Evolutionary conservation across 176 grass and related monocot genomes (phyloP).

Genomic region (Oryza meridionalis): DNA sequence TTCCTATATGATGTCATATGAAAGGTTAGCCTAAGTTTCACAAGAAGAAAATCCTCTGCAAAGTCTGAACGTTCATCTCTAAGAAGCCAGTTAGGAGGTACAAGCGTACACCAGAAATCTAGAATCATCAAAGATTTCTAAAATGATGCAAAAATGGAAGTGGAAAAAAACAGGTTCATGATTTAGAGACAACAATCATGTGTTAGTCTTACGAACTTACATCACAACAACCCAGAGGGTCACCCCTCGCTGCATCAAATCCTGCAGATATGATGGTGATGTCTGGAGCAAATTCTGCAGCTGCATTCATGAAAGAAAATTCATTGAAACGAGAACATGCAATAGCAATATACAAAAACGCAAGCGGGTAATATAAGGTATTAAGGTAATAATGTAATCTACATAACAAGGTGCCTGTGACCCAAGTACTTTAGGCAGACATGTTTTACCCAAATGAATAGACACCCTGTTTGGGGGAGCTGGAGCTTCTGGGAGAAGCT

Average conservation of each 20-base stretch:
- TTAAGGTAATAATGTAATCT: not conserved
- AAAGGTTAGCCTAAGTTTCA: conserved; percentile 34
- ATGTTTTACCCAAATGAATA: not conserved
- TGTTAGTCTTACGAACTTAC: conserved; percentile 50
- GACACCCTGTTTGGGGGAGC: not conserved
- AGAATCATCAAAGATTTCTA: conserved; percentile 13
- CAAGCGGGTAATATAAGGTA: not conserved
- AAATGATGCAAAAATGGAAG: not conserved
- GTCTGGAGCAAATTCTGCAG: conserved; percentile 80
- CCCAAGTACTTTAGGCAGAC: not conserved
- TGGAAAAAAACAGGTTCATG: not conserved
- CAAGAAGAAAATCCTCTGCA: not conserved
- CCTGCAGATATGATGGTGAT: conserved; percentile 96
- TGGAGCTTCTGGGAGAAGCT: too few relatives aligned
- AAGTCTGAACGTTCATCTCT: not conserved
- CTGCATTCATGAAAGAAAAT: conserved; percentile 58
- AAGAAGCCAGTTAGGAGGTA: not conserved
- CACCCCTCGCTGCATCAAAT: conserved; percentile 96
- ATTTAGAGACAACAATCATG: conserved; percentile 26
- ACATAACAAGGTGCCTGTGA: conserved; percentile 22
- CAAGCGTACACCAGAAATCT: not conserved
- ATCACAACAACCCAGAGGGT: conserved; percentile 94
- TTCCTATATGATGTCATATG: conserved; percentile 15
- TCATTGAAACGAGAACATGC: conserved; percentile 22
- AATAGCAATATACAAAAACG: not conserved